Evolutionary conservation across 1,139 yeast species (phyloP), one percentile per base, ranked within the genome.

Genomic region (Protomyces gravidus): DNA sequence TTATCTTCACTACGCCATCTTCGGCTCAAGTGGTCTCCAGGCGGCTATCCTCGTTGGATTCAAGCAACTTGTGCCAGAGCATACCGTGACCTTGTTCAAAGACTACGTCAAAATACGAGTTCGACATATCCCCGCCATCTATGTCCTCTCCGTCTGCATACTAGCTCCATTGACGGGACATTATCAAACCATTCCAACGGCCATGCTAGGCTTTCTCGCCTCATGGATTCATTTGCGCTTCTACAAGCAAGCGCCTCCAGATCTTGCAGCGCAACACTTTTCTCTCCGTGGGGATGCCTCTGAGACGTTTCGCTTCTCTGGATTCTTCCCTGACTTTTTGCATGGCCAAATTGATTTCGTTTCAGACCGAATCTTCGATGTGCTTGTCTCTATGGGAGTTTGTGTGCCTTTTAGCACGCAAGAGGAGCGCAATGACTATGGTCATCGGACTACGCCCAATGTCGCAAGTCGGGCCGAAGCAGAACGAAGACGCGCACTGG

Each of bases 51-150:
- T 89, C 62, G 95, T 90, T 36, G 94, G 89, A 6, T 81, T 89
- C 70, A 89, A 89, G 71, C 97, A 90, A 71, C 76, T 88, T 66
- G 82, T 87, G 32, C 97, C 97, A 4, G 97, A 90, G 69, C 95
- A 89, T 68, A 84, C 88, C 60, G 79, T 89, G 60, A 80, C 81
- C 27, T 73, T 89, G 45, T 82, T 86, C 68, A 78, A 81, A 60
- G 84, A 89, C 0, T 69, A 78, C 25, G 71, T 86, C 61, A 82
- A 84, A 66, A 78, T 85, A 63, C 79, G 95, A 65, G 82, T 73
- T 56, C 70, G 88, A 71, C 86, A 87, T 64, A 70, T 88, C 47
- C 94, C 95, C 11, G 81, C 87, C 65, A 77, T 85, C 2, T 71
- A 80, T 25, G 72, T 88, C 57, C 64, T 76, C 3, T 45, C 75